Base-by-base conservation (phyloP, 2,329 filamentous ascomycete species). In the Byssothecium circinans region DNA sequence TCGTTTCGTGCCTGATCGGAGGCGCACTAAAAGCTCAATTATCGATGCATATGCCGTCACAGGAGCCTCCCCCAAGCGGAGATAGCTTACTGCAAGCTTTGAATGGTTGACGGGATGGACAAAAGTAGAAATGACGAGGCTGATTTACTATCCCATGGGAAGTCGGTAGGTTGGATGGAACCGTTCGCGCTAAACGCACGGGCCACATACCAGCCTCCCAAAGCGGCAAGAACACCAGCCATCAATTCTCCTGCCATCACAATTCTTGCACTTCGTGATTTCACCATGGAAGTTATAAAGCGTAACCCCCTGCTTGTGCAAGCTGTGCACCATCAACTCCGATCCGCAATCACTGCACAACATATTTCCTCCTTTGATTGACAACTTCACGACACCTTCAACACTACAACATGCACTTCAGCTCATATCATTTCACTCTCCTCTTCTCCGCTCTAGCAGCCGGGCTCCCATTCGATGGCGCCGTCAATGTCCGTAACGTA, bases 201-300 rank as follows among this genome's bases (percentile, higher is more conserved):
- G 34, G 12, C 34, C 34, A 18, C 19, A 50, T 39, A n/a, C 32
- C 56, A 62, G 53, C 57, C 58, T 51, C 54, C 30, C 34, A 2
- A 35, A 40, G 36, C 4, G 33, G 34, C 25, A 55, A 27, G 25
- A 7, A 56, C 49, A 54, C 59, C 61, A 64, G 58, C 62, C 63
- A 60, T 60, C 60, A 54, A 38, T 54, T 59, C 61, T 61, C 60
- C 61, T 53, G 59, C 60, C 61, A 58, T 58, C 54, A 43, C 47
- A 50, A 54, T 57, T 57, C 47, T 49, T 43, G 41, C 47, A 51
- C 46, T 33, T 33, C 49, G 41, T 45, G 37, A 42, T 35, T 49
- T 52, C 52, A 56, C 47, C 34, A 63, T 62, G 58, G 25, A 44
- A 38, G 49, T 50, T 53, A 57, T 56, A 60, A 54, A 61, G 54